Conservation (phyloP, 2,329 filamentous ascomycete species). For the Arthrobotrys megalospora region DNA sequence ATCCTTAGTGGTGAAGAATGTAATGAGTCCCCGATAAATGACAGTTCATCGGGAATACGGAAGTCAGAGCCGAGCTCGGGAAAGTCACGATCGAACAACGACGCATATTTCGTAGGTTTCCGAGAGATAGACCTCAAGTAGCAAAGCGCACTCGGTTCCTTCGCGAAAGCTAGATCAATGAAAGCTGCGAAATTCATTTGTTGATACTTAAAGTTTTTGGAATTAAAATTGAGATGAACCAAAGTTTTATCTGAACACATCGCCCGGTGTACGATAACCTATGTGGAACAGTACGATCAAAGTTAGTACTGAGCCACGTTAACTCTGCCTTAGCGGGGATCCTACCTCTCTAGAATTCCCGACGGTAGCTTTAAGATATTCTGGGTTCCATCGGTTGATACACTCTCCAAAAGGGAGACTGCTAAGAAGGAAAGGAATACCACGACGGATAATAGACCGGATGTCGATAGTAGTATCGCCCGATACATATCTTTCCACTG, state of each 20-base stretch:
- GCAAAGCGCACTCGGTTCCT: constrained; percentile 9
- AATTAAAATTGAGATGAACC: constrained; percentile 82
- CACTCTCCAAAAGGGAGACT: constrained; percentile 78
- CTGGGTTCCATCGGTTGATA: constrained; percentile 76
- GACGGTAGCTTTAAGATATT: constrained; percentile 77
- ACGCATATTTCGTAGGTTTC: constrained; percentile 48
- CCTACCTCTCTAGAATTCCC: constrained; percentile 75
- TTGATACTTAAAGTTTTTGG: constrained; percentile 85
- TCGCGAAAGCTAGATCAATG: constrained; percentile 70
- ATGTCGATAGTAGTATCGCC: neutral
- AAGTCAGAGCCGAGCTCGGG: constrained; percentile 80
- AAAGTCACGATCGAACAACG: constrained; percentile 78
- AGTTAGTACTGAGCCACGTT: constrained; percentile 22
- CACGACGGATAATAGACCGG: constrained; percentile 34
- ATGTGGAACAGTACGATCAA: constrained; percentile 46
- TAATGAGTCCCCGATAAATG: constrained; percentile 73
- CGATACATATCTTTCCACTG: neutral
- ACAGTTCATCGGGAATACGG: constrained; percentile 75
- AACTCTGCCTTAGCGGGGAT: neutral
- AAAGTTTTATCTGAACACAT: constrained; percentile 64
- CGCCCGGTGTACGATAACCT: constrained; percentile 83
- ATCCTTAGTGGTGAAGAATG: constrained; percentile 86
- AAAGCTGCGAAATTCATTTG: constrained; percentile 79
- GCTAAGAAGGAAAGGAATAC: constrained; percentile 76
- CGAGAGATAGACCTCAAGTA: constrained; percentile 49